Percentiles rank a stretch among this genome's conserved stretches.
Conservation (phyloP, 225 moss, liverwort and hornwort genomes). For the Pseudoscleropodium purum region DNA sequence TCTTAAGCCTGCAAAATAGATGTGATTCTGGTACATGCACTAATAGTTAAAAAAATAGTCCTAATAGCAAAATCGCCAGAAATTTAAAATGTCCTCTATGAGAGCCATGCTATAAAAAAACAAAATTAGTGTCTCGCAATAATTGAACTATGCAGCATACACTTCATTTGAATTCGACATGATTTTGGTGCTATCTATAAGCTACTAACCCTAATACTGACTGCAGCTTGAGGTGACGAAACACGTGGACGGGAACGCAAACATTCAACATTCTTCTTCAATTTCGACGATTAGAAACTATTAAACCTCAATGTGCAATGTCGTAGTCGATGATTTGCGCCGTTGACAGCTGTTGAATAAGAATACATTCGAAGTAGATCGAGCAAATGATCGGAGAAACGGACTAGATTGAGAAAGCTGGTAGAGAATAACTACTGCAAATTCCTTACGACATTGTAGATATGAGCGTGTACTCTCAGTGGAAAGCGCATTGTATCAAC, state of each 20-base stretch:
- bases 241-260: not conserved
- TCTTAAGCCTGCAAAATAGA: not conserved
- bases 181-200: not conserved
- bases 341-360: not conserved
- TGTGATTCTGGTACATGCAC: not conserved
- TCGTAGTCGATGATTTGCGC: not conserved
- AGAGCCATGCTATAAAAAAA: not conserved
- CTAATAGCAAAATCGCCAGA: not conserved
- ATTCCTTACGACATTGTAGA: not conserved
- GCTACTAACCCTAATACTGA: not conserved
- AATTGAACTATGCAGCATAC: not conserved
- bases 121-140: not conserved
- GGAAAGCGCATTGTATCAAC: not conserved
- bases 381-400: not conserved
- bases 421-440: not conserved
- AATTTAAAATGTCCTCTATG: not conserved
- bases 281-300: not conserved
- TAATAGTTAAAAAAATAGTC: not conserved
- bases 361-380: not conserved
- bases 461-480: not conserved
- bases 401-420: not conserved
- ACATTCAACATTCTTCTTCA: constrained; percentile 1
- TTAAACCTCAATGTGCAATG: not conserved
- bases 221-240: not conserved
- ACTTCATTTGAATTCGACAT: not conserved